Evolutionary conservation across 495 filamentous ascomycete genomes (phyloP).

Genomic region (Hyaloscypha bicolor): DNA sequence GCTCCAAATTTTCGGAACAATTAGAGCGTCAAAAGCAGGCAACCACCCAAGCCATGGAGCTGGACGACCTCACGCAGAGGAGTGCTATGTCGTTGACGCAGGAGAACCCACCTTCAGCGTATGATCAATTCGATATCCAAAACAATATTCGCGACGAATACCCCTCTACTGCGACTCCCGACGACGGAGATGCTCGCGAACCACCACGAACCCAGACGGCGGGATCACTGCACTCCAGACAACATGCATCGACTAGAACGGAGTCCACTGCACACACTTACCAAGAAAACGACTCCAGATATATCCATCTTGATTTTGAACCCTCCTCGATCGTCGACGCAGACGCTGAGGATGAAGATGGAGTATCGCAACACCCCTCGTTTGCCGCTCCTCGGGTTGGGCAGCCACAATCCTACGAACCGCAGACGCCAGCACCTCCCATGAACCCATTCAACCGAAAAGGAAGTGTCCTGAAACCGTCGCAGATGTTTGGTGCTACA

Average conservation of each 20-base stretch:
- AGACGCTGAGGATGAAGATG: slow-evolving; percentile 9
- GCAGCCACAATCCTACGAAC: slow-evolving; percentile 15
- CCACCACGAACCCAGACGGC: neutral
- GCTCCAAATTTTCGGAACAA: neutral
- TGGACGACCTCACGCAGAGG: slow-evolving; percentile 27
- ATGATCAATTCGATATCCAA: slow-evolving; percentile 22
- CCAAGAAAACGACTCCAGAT: slow-evolving; percentile 22
- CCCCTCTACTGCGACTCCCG: slow-evolving; percentile 4
- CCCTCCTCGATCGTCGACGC: neutral
- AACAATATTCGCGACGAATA: neutral
- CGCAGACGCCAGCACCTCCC: slow-evolving; percentile 28
- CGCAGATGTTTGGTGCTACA: slow-evolving; percentile 32
- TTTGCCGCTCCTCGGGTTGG: slow-evolving; percentile 10
- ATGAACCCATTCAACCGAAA: slow-evolving; percentile 27
- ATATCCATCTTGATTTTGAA: slow-evolving; percentile 23
- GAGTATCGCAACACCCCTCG: slow-evolving; percentile 22
- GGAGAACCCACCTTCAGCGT: slow-evolving; percentile 27
- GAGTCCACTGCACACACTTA: slow-evolving; percentile 29
- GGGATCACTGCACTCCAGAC: slow-evolving; percentile 12
- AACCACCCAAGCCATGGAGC: neutral
- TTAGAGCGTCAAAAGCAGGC: neutral
- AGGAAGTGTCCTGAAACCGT: slow-evolving; percentile 28
- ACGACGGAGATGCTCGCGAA: slow-evolving; percentile 2
- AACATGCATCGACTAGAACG: slow-evolving; percentile 24
- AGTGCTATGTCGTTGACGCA: slow-evolving; percentile 30